Conservation (phyloP, 129 eudicot genomes). For the Flaveria brownii region DNA sequence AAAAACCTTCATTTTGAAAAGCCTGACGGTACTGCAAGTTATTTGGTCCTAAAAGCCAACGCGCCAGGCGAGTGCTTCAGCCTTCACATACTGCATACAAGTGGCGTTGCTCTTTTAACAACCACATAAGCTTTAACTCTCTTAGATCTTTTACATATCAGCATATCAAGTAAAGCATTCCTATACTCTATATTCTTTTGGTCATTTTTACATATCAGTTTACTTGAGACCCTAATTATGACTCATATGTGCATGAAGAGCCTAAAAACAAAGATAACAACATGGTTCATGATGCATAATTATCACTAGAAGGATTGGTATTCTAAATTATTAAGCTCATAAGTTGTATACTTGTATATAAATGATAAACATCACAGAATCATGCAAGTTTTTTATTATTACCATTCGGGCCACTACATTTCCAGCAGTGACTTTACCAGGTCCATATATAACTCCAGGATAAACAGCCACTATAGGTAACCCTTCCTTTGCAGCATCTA, state of each 20-base stretch:
- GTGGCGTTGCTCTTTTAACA: too few relatives aligned
- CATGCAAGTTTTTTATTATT: slow-evolving; percentile 12
- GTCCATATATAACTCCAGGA: slow-evolving; percentile 95
- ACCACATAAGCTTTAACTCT: too few relatives aligned
- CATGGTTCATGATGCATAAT: neutral
- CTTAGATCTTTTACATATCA: too few relatives aligned
- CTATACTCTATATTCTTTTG: too few relatives aligned
- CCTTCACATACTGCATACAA: too few relatives aligned
- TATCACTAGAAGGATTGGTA: neutral
- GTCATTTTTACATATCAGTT: too few relatives aligned
- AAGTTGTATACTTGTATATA: neutral
- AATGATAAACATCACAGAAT: neutral
- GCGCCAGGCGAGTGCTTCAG: too few relatives aligned
- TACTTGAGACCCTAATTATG: too few relatives aligned
- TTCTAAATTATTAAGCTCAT: neutral
- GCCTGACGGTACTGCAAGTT: too few relatives aligned
- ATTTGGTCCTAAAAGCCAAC: too few relatives aligned
- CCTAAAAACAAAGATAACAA: neutral
- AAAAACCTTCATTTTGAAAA: neutral
- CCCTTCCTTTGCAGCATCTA: slow-evolving; percentile 79
- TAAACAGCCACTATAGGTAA: slow-evolving; percentile 79
- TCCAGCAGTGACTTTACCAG: slow-evolving; percentile 84
- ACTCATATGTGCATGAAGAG: too few relatives aligned
- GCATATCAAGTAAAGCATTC: too few relatives aligned
- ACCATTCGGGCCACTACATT: slow-evolving; percentile 77